Base-by-base conservation (phyloP, 176 grass and related monocot species). In the Bothriochloa decipiens region DNA sequence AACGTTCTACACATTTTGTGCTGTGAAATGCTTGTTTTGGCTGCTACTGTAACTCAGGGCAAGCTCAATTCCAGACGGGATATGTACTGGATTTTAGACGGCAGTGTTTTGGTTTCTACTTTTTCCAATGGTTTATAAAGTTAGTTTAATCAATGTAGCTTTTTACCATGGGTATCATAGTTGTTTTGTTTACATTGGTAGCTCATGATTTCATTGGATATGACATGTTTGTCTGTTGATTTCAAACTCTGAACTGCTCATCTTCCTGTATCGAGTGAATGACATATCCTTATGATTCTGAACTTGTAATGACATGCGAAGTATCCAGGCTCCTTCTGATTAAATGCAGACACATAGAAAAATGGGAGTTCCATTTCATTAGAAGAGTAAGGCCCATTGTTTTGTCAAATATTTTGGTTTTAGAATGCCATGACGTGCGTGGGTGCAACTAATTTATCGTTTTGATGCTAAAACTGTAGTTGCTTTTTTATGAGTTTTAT, bases 231-330 rank as follows among this genome's bases (percentile, higher is more conserved):
- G 35, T 65, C 62, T 9, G 27, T 57, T 43, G 35, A 53, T 77
- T 32, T 15, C 27, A 26, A 32, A 68, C 2, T 69, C 64, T 53
- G 41, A 75, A 9, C 27, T 46, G 28, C 25, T 43, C 20, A 35
- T 75, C 12, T 55, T 32, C 29, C 63, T 12, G 27, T 53, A 16
- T 32, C 5, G 12, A 52, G 65, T 5, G 8, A 65, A 35, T 41
- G 45, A 6, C 41, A 20, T 78, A 8, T 86, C 8, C 27, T 17
- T 45, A 47, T 65, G 42, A 58, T 82, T 77, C 78, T 72, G 83
- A 27, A 74, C 43, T 58, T 28, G 46, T 14, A 65, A 79, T 46
- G 26, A 0, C 57, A 65, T 89, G 25, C 26, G 53, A 41, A 43
- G 33, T 57, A 69, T 46, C 13, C n/a, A 0, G 18, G 23, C 45